Evolutionary conservation across 441 rosid genomes (phyloP), one percentile per base, ranked within the genome.

Genomic region (Aquilaria agallochum): DNA sequence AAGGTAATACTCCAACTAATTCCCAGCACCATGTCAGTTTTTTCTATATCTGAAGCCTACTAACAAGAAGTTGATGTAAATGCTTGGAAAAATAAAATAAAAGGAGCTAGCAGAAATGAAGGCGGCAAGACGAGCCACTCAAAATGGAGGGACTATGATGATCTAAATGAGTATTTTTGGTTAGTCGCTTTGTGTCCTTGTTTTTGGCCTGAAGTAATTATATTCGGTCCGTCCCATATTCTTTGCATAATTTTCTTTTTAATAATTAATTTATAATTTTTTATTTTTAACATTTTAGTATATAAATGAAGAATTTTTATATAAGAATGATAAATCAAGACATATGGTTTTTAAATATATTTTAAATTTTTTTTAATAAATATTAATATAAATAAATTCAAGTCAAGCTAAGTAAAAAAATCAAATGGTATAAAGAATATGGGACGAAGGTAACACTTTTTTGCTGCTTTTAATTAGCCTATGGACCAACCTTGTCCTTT

Each of bases 131-230:
- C 87, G 59, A 92, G 99, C 80, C 97, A 92, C 80, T 90, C 99
- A 36, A 87, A 62, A 78, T 95, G 99, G 99, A 95, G 99, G 78
- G 92, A 95, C 68, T 95, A 95, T 74, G 99, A 95, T 76, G 99
- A 95, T 70, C 65, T 95, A 56, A 95, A 95, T 65, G 99, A 95
- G 82, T 95, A 90, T 77, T 95, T 95, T 66, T 95, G 98, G 99
- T 92, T 67, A 80, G 82, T 73, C 65, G 47, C 54, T 58, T 74
- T 58, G 52, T 40, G 45, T 40, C 11, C 6, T 20, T 20, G n/a
- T 20, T 20, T 8, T 40, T 40, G 10, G 9, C 9, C 8, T 40
- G 44, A 14, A 44, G 14, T 53, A 20, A 20, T 20, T 20, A 20
- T 20, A 20, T 1, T 20, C 27, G 1, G 27, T 20, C 1, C 27